These are phyloP conservation scores for Didymella keratinophila DNA, from an alignment of 2,329 filamentous ascomycete species.

Conservation along the genomic window DNA sequence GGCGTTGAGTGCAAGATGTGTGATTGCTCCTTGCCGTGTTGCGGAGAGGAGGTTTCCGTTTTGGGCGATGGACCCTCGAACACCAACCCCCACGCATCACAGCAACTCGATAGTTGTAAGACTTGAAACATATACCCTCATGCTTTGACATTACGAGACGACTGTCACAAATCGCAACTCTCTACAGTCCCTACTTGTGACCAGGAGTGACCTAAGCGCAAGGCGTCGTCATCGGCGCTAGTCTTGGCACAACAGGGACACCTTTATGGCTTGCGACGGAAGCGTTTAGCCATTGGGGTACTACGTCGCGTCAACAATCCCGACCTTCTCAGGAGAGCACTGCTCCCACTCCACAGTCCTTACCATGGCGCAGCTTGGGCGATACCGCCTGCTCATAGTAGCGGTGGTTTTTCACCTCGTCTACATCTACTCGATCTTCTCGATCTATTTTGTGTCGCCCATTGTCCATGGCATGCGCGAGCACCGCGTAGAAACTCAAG, in stretches of 20 bases:
- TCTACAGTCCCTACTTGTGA: neutral
- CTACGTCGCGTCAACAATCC: conserved; percentile 30
- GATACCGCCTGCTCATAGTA: conserved; percentile 84
- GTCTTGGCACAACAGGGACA: conserved; percentile 18
- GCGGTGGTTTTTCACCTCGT: conserved; percentile 92
- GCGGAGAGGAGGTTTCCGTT: conserved; percentile 19
- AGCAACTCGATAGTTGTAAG: neutral
- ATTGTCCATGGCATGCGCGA: conserved; percentile 95
- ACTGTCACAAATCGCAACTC: neutral
- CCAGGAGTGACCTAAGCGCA: neutral
- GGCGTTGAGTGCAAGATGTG: neutral
- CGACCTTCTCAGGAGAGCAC: conserved; percentile 37
- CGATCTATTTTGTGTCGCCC: conserved; percentile 98
- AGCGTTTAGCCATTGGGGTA: conserved; percentile 37
- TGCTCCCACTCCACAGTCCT: conserved; percentile 29
- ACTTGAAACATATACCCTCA: neutral
- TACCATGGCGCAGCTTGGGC: conserved; percentile 65
- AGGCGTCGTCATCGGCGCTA: conserved; percentile 10
- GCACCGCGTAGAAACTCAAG: conserved; percentile 73
- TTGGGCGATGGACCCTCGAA: conserved; percentile 17
- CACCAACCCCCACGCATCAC: conserved; percentile 5
- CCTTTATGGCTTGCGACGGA: neutral
- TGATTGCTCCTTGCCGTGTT: neutral
- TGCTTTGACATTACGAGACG: neutral
- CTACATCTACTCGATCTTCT: conserved; percentile 95